Evolutionary conservation across 164 flowering plant species (phyloP), one percentile per base, ranked within the genome.

Genomic region (Nymphaea colorata): DNA sequence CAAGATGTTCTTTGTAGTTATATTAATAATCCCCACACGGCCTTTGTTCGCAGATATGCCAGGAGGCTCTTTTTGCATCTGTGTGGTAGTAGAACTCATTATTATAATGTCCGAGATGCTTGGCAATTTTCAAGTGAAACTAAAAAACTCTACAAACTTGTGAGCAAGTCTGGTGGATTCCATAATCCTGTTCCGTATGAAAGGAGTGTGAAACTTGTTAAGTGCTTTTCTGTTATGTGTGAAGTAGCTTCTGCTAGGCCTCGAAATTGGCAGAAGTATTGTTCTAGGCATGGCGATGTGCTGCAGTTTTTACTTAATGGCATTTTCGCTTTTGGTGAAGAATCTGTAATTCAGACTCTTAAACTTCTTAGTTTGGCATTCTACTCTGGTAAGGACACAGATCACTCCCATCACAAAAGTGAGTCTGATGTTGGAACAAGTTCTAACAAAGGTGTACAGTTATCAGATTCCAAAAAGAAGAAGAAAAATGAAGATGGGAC

Each of bases 1-100:
- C 99, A 95, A 78, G 99, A 95, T 86, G 92, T 90, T 73, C 88
- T 95, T 44, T 95, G 99, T 83, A 88, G 88, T 72, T 95, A 95
- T 66, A 92, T 95, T 74, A 95, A 86, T 76, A 95, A 92, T 73
- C 84, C 94, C 25, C 82, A 92, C 66, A 90, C 98, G 17, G 74
- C 85, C 43, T 92, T 87, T 77, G 89, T 95, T 3, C 79, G 96
- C 74, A 86, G 98, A 79, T 95, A 90, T 80, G 98, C 99, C 12
- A 87, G 99, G 79, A 83, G 97, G 82, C 91, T 95, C 64, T 90
- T 95, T 76, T 84, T 95, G 73, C 98, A 95, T 82, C 73, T 92
- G 4, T 95, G 98, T 83, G 99, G 98, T 25, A 95, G 97, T 82
- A 95, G 92, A 73, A 84, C 90, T 66, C 97, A 92, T 57, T 95